These are phyloP conservation scores for Coniella vitis DNA, from an alignment of 2,329 filamentous ascomycete species.

Conservation along the genomic window DNA sequence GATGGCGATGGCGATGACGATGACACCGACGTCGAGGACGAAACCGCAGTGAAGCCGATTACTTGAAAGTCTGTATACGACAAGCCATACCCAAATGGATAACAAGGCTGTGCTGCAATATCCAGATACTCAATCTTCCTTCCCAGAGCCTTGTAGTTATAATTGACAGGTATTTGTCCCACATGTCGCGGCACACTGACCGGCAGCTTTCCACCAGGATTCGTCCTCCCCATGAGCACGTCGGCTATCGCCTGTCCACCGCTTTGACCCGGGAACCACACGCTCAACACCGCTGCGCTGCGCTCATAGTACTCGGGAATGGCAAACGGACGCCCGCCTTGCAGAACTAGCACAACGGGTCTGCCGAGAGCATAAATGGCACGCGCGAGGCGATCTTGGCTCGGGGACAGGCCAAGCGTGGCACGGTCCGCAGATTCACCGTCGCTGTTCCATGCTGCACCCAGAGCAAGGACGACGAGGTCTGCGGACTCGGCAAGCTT, in stretches of 20 bases:
- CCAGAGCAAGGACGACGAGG: conserved; percentile 32
- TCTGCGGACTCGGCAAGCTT: conserved; percentile 29
- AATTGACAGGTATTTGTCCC: conserved; percentile 30
- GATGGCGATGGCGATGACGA: too few relatives aligned
- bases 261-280: conserved; percentile 30
- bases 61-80: conserved; percentile 28
- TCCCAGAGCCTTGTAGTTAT: conserved; percentile 28
- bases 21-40: too few relatives aligned
- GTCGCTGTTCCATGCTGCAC: conserved; percentile 38
- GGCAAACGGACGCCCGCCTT: conserved; percentile 35
- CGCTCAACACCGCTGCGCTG: conserved; percentile 32
- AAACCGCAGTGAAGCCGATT: conserved; percentile 20
- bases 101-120: conserved; percentile 23
- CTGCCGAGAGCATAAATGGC: conserved; percentile 32
- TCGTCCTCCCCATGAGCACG: conserved; percentile 26
- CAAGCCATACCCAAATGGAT: conserved; percentile 30
- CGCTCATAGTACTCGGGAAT: conserved; percentile 31
- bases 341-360: conserved; percentile 33
- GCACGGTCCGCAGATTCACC: conserved; percentile 35
- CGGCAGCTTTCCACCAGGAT: conserved; percentile 28
- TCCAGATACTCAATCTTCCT: conserved; percentile 26
- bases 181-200: conserved; percentile 28
- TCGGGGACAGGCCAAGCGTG: conserved; percentile 28
- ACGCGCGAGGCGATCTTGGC: conserved; percentile 30
- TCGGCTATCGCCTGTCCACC: conserved; percentile 30